These are phyloP conservation scores for Penicillium psychrosexuale DNA, from an alignment of 2,329 filamentous ascomycete genomes.

Conservation along the genomic window DNA sequence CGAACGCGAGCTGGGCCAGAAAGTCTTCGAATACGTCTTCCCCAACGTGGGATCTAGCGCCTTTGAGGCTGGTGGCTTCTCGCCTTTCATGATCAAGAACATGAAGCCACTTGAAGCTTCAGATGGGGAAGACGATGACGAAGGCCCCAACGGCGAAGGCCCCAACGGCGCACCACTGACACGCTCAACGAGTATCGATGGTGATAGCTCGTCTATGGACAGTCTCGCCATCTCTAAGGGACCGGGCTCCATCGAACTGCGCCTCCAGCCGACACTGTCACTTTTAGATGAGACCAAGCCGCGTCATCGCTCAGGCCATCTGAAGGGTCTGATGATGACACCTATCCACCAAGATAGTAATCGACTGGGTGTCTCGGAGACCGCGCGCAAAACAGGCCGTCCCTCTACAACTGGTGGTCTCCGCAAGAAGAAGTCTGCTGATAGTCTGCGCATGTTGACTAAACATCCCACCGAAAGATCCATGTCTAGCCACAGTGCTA, in stretches of 20 bases:
- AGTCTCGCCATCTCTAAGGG: conserved; percentile 58
- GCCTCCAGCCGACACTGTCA: conserved; percentile 76
- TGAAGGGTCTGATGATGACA: conserved; percentile 36
- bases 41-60: conserved; percentile 67
- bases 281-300: conserved; percentile 44
- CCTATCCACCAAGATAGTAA: conserved; percentile 31
- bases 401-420: conserved; percentile 31
- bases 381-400: conserved; percentile 26
- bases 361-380: conserved; percentile 21
- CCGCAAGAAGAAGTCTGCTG: conserved; percentile 42
- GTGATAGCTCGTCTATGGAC: conserved; percentile 38
- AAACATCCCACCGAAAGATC: conserved; percentile 40
- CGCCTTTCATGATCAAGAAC: conserved; percentile 52
- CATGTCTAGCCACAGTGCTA: conserved; percentile 28
- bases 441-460: conserved; percentile 40
- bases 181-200: conserved; percentile 36
- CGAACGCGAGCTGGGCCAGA: conserved; percentile 87
- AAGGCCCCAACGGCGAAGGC: neutral
- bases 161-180: conserved; percentile 19
- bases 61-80: conserved; percentile 50
- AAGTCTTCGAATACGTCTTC: conserved; percentile 96
- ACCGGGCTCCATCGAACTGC: conserved; percentile 73
- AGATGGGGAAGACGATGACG: conserved; percentile 47
- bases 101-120: conserved; percentile 49
- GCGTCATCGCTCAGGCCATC: conserved; percentile 31